Base-by-base conservation (phyloP, 306 rosid genomes). In the Corylus heterophylla region DNA sequence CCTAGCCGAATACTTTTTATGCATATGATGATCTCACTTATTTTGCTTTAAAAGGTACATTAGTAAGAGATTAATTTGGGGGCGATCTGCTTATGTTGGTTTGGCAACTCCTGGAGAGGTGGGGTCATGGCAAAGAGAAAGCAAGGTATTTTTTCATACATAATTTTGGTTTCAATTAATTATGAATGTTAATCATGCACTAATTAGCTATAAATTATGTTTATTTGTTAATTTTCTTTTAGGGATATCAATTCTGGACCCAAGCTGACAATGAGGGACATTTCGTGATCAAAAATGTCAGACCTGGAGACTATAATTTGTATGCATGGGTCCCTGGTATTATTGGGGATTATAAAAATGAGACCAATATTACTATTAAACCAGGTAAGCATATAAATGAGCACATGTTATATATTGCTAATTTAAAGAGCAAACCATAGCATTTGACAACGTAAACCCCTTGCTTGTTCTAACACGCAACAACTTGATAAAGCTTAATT, bases 201-300 rank as follows among this genome's bases (percentile, higher is more conserved):
- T 42, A 29, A 13, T 49, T 49, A 59, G 2, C 14, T 35, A 2
- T 73, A 47, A 14, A 29, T 58, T 47, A n/a, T 47, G 37, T 79
- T 44, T 63, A 44, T 68, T 54, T 69, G 16, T 29, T 29, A 31
- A 71, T 6, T 17, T 49, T n/a, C 76, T 63, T 12, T 42, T 70
- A 94, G 98, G 97, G 97, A 1, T 94, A 92, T 75, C 98, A 94
- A 79, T 94, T 92, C 61, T 94, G 98, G 97, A 89, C 83, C 59
- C 87, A 25, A 79, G 67, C 97, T 0, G 87, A 89, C 47, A 16
- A 5, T 56, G 54, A 73, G 2, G 97, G 98, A 2, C 6, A 70
- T 55, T 94, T 94, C 56, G 13, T 50, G 29, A 87, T 94, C 5
- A 86, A 80, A 39, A 85, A 92, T 22, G 74, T 89, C 13, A 80